These are phyloP conservation scores for Boletus subparvulus DNA, from an alignment of 768 basidiomycete species.

Conservation along the genomic window DNA sequence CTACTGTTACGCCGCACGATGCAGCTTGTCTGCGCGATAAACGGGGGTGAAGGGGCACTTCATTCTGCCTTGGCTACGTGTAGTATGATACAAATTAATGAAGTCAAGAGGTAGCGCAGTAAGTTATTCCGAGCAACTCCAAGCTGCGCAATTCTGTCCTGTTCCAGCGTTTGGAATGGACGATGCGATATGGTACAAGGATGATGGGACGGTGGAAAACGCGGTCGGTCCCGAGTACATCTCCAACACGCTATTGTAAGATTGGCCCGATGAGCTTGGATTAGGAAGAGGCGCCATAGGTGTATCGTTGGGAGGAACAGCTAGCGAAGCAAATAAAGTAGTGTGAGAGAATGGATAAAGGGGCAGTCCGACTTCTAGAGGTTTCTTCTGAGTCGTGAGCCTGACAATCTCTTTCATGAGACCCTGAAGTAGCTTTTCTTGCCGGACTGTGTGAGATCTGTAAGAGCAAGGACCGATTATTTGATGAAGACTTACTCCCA, in stretches of 20 bases:
- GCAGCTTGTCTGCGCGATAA: not conserved
- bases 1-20: not conserved
- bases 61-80: not conserved
- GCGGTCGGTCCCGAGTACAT: conserved; percentile 7
- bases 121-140: conserved; percentile 11
- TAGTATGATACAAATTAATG: conserved; percentile 6
- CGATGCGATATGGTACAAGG: conserved; percentile 4
- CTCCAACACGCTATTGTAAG: conserved; percentile 5
- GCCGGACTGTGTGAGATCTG: conserved; percentile 55
- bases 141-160: conserved; percentile 3
- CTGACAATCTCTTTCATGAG: conserved; percentile 84
- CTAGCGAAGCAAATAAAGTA: conserved; percentile 56
- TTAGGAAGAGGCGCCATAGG: conserved; percentile 32
- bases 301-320: conserved; percentile 32
- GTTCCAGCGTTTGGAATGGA: conserved; percentile 2
- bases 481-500: conserved; percentile 56
- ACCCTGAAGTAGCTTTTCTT: conserved; percentile 78
- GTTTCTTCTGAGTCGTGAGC: conserved; percentile 78
- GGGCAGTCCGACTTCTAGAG: conserved; percentile 76
- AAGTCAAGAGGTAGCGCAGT: conserved; percentile 1
- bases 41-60: not conserved
- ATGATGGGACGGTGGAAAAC: not conserved
- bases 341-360: conserved; percentile 79
- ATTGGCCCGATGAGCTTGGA: conserved; percentile 13
- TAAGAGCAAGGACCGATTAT: not conserved